Base-by-base conservation (phyloP, 345 rosid species). In the Aethionema arabicum region DNA sequence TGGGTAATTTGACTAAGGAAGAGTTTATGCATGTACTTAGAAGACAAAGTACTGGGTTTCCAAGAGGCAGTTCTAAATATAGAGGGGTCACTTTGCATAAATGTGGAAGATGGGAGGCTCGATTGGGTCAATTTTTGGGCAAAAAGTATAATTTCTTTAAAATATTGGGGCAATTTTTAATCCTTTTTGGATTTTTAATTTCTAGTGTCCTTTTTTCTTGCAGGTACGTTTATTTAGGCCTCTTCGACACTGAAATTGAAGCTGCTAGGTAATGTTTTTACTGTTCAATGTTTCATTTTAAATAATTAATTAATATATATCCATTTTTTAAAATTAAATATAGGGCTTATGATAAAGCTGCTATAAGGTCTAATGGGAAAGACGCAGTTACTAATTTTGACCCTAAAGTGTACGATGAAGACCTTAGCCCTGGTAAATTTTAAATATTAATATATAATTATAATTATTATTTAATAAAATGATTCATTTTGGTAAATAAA, bases 21-120 rank as follows among this genome's bases (percentile, higher is more conserved):
- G 99, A 93, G 63, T 93, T 93, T 64, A 92, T 93, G 70, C 99
- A 93, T 59, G 87, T 90, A 2, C 88, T 87, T 70, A 83, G 97
- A 71, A 84, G 97, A 68, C 99, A 93, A 79, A 90, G 95, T 84
- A 85, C 95, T 8, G 99, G 97, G 21, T 84, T 82, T 70, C 99
- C 96, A 4, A 69, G 99, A 68, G 99, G 99, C 43, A 93, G 96
- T 74, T 93, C 97, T 33, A 93, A 90, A 68, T 93, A 84, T 72
- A 86, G 97, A 70, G 99, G 99, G 4, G 99, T 93, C 10, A 93
- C 96, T 53, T 83, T 93, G 80, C 99, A 93, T 71, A 93, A 93
- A 72, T 90, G 99, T 80, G 97, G 97, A 4, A 74, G 99, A 77
- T 93, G 99, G 99, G 99, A 93, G 76, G 87, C 97, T 58, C 71